phyloP scores from a whole-genome alignment of 169 alveolate genomes.

The Theileria sp. region DNA sequence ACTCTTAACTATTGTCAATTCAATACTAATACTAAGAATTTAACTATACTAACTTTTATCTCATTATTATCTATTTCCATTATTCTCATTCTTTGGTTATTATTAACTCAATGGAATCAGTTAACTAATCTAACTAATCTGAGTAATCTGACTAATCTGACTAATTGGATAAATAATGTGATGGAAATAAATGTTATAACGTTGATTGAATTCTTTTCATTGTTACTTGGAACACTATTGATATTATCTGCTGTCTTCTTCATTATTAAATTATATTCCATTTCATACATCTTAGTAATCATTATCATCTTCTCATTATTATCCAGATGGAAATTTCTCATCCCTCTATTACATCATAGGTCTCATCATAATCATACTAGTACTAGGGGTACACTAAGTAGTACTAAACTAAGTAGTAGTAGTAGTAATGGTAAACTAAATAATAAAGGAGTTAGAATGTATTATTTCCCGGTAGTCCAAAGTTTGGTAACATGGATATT shows the following conservation, averaged over 20 bases:
- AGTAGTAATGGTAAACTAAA: neutral
- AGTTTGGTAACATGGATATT: neutral
- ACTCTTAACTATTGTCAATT: too few relatives aligned
- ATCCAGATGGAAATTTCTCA: conserved; percentile 1
- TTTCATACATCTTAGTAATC: neutral
- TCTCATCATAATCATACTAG: neutral
- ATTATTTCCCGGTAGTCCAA: neutral
- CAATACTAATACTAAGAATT: too few relatives aligned
- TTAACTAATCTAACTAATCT: too few relatives aligned
- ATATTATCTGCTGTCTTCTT: neutral
- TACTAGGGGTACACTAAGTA: neutral
- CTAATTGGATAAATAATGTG: neutral
- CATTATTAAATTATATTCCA: neutral
- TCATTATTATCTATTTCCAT: too few relatives aligned
- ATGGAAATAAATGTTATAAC: neutral
- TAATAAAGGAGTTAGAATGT: neutral
- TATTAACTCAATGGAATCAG: too few relatives aligned
- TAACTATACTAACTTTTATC: too few relatives aligned
- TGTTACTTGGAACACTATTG: neutral
- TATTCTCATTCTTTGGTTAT: too few relatives aligned
- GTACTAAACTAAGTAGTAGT: neutral
- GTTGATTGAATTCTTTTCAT: neutral
- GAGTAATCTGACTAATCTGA: too few relatives aligned
- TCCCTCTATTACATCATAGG: neutral
- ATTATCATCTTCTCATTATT: neutral